Evolutionary conservation across 2,329 filamentous ascomycete genomes (phyloP), one percentile per base, ranked within the genome.

Genomic region (Diaporthe longicolla): DNA sequence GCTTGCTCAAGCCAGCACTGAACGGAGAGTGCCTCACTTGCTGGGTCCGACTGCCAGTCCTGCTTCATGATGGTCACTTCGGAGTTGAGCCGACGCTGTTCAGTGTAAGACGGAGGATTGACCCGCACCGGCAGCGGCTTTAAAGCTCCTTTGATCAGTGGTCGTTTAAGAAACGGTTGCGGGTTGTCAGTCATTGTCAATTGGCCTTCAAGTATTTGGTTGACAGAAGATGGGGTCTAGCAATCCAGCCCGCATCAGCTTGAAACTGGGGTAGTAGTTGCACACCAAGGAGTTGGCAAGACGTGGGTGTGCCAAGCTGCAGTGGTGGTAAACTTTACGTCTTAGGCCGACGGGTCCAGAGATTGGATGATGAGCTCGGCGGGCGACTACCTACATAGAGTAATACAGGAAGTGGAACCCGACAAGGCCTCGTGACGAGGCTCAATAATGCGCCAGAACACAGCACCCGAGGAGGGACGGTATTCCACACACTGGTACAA

Each of bases 61-160:
- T 63, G 69, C 52, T 66, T 70, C 57, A 68, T 55, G 48, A 75
- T 43, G 43, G 58, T 70, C 26, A 74, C 68, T 32, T 75, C 74
- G 37, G 50, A 50, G 13, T 29, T 45, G 37, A 35, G 54, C 24
- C 50, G 43, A 17, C 40, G n/a, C 19, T 69, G 19, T 61, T 74
- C 72, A 32, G 72, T 65, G 32, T 74, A 72, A 1, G 74, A 75
- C 5, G 54, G 10, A 11, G 59, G 72, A 8, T 50, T 35, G 11
- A 70, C 48, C 21, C 43, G 50, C 15, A 21, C 7, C 13, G 48
- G 9, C 26, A 66, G 61, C 40, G 70, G 45, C 24, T 73, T 63
- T 19, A 76, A 70, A 50, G 70, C 40, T 29, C 70, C 72, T 19
- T 68, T 72, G 50, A 76, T 29, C 32, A 76, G 50, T 43, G 74